Conservation (phyloP, 2,329 filamentous ascomycete genomes). For the Penicillium sp. region DNA sequence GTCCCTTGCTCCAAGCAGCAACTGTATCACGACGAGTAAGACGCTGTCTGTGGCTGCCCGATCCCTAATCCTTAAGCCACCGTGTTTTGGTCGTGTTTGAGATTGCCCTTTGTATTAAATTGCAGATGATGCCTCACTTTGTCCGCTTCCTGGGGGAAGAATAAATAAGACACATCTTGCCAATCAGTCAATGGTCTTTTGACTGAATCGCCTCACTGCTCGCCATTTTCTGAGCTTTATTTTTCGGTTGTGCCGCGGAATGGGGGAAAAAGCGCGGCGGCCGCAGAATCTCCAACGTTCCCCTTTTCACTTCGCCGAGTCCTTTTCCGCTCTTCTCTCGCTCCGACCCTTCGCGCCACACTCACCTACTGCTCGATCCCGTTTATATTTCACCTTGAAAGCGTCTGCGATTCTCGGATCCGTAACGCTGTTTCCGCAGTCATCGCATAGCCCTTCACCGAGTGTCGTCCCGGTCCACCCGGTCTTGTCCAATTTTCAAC, state of each 20-base stretch:
- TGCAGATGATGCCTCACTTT: background rate
- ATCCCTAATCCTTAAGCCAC: too few species aligned
- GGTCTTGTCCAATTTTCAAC: background rate
- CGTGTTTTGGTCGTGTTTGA: background rate
- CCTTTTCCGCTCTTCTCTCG: slow-evolving; percentile 3
- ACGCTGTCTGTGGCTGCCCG: background rate
- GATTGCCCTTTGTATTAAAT: background rate
- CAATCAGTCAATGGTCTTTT: background rate
- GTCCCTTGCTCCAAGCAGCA: background rate
- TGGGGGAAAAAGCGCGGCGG: slow-evolving; percentile 8
- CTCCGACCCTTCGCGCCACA: slow-evolving; percentile 1
- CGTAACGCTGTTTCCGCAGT: background rate
- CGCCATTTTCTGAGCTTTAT: background rate
- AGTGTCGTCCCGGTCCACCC: background rate
- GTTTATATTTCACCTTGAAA: background rate
- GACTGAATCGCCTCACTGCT: background rate
- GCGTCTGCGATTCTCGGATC: background rate
- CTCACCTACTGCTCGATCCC: background rate
- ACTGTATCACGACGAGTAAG: background rate
- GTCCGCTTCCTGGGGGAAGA: too few species aligned
- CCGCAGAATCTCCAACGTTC: slow-evolving; percentile 1
- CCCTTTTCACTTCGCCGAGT: background rate
- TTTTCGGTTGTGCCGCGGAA: slow-evolving; percentile 1
- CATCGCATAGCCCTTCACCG: background rate
- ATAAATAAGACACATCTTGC: background rate